Base-by-base conservation (phyloP, 1,284 basidiomycete species). In the Cystobasidiaceae sp. region DNA sequence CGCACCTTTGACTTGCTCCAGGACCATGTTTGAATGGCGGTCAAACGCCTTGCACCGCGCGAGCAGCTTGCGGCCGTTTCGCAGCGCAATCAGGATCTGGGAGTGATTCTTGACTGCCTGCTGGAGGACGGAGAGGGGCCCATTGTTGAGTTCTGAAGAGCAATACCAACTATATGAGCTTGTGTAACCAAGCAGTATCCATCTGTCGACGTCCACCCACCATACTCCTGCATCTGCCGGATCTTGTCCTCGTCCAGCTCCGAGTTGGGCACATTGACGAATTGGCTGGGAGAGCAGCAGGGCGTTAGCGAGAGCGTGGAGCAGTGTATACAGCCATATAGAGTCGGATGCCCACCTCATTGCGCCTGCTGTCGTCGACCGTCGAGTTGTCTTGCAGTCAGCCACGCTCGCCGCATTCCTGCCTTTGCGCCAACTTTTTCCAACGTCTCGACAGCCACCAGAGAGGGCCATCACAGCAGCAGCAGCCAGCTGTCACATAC, bases 21-120 rank as follows among this genome's bases (percentile, higher is more conserved):
- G 82, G 2, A 93, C 96, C 94, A 99, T 97, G 77, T 99, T 99
- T 72, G 89, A 90, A 79, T 99, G 96, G 75, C 96, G 83, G 79
- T 99, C 96, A 78, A 99, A 99, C 0, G 96, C 96, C 79, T 99
- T 99, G 67, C 98, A 94, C 66, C 94, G 85, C 43, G 92, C 96
- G 66, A 99, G 83, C 32, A 99, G 81, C 79, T 99, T 99, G 80
- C 96, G 97, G 83, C 98, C 97, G 82, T 98, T 99, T 74, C 96
- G 83, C 67, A 99, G 82, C 28, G 93, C 93, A 75, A 99, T 94
- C 69, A 99, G 85, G 72, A 99, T 90, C 80, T 98, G 96, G 7
- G 92, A 88, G 78, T 97, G 91, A 79, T 97, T 97, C 78, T 96
- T 85, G 70, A 99, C 96, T 37, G 93, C 90, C 78, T 96, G 92